Conservation (phyloP, 23 red algal genomes). For the Agarophyton chilense region DNA sequence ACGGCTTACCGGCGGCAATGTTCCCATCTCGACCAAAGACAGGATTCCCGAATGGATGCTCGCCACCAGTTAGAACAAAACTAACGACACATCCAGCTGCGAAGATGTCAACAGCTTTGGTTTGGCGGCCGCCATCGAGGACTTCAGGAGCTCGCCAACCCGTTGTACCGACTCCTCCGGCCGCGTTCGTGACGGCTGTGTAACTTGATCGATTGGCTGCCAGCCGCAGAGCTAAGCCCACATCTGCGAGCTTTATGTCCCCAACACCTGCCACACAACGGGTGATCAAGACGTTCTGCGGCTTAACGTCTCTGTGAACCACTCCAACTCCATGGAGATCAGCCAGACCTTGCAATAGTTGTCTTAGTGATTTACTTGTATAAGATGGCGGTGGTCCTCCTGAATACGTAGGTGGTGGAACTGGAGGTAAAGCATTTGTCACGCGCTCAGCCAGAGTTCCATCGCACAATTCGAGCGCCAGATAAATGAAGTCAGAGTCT, state of each 20-base stretch:
- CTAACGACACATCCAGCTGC: conserved; percentile 84
- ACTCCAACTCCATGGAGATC: conserved; percentile 90
- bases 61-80: conserved; percentile 83
- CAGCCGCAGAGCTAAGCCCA: conserved; percentile 87
- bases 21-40: conserved; percentile 87
- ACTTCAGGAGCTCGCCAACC: conserved; percentile 99
- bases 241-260: conserved; percentile 91
- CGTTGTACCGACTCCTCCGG: conserved; percentile 78
- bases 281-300: conserved; percentile 86
- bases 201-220: conserved; percentile 75
- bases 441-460: conserved; percentile 78
- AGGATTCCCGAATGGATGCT: conserved; percentile 91
- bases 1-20: conserved; percentile 68
- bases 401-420: conserved; percentile 48
- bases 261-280: conserved; percentile 5
- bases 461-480: conserved; percentile 93
- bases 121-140: conserved; percentile 73
- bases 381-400: conserved; percentile 56
- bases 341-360: conserved; percentile 81
- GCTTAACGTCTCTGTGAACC: conserved; percentile 98
- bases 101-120: conserved; percentile 92
- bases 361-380: conserved; percentile 66
- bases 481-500: conserved; percentile 90
- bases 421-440: conserved; percentile 37
- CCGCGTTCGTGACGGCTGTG: conserved; percentile 65